A percentile compares a stretch with the other conserved stretches of the same genome.
Conservation (phyloP, 495 filamentous ascomycete genomes). For the Penicillium cinerascens region DNA sequence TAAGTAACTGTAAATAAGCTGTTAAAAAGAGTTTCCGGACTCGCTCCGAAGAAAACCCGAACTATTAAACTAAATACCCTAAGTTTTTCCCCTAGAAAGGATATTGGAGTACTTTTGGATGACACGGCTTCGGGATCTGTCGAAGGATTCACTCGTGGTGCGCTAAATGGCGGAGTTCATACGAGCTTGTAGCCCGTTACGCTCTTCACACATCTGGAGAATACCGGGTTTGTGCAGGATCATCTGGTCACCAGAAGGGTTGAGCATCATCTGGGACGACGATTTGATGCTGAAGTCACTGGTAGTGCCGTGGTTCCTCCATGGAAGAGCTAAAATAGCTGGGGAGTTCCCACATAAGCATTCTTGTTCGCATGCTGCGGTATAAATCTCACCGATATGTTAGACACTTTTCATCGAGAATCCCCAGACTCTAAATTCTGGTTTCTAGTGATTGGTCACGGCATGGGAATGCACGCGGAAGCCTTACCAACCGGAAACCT, state of each 20-base stretch:
- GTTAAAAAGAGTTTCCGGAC: too few relatives aligned
- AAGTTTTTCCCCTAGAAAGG: too few relatives aligned
- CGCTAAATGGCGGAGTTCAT: too few relatives aligned
- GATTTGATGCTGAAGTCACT: slow-evolving; percentile 10
- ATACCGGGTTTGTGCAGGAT: too few relatives aligned
- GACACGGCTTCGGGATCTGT: not conserved
- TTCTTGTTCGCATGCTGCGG: slow-evolving; percentile 3
- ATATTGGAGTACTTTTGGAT: not conserved
- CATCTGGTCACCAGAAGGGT: not conserved
- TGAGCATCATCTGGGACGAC: slow-evolving; percentile 5
- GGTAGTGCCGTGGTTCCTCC: not conserved
- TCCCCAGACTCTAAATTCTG: not conserved
- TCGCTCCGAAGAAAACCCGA: too few relatives aligned
- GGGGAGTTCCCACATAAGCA: not conserved
- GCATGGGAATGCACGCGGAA: slow-evolving; percentile 12
- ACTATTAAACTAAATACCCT: too few relatives aligned
- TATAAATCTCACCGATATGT: not conserved
- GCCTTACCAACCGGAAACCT: slow-evolving; percentile 1
- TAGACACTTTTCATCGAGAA: not conserved
- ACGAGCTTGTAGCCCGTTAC: too few relatives aligned
- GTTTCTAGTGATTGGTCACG: slow-evolving; percentile 10
- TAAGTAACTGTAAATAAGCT: too few relatives aligned
- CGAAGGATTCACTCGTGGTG: too few relatives aligned
- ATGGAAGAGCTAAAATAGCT: not conserved
- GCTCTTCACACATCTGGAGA: too few relatives aligned